Conservation (phyloP, 768 basidiomycete genomes). For the Tulasnella sp. region DNA sequence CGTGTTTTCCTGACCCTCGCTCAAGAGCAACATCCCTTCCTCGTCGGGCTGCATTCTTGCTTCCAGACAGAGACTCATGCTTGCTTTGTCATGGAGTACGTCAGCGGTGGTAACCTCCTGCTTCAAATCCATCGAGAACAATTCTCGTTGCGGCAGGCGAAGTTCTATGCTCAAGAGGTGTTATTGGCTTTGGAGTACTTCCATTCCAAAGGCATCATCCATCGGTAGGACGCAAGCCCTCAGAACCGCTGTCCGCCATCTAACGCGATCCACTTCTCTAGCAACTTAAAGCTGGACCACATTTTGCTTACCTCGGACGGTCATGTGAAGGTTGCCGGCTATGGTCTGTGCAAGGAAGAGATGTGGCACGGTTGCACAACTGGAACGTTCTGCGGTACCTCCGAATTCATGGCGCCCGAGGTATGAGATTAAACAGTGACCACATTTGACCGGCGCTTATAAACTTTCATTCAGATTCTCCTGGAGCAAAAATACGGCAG, state of each 20-base stretch:
- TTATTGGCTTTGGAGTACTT: slow-evolving; percentile 94
- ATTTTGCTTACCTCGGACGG: slow-evolving; percentile 94
- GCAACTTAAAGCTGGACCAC: slow-evolving; percentile 96
- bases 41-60: slow-evolving; percentile 93
- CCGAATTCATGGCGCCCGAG: slow-evolving; percentile 99
- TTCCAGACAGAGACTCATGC: slow-evolving; percentile 99
- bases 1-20: slow-evolving; percentile 97
- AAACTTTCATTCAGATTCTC: slow-evolving; percentile 59
- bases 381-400: slow-evolving; percentile 98
- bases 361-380: slow-evolving; percentile 97
- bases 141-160: slow-evolving; percentile 96
- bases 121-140: slow-evolving; percentile 98
- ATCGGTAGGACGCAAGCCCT: slow-evolving; percentile 79
- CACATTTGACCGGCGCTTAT: neutral
- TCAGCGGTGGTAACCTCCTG: slow-evolving; percentile 98
- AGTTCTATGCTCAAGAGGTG: slow-evolving; percentile 97
- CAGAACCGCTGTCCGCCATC: neutral
- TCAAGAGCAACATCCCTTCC: slow-evolving; percentile 91
- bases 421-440: slow-evolving; percentile 37
- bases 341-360: slow-evolving; percentile 97
- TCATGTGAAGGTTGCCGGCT: slow-evolving; percentile 98
- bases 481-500: slow-evolving; percentile 98
- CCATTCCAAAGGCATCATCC: slow-evolving; percentile 98
- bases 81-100: slow-evolving; percentile 99
- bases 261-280: slow-evolving; percentile 29